Percentiles rank a stretch among this genome's conserved stretches.
These are phyloP conservation scores for Alternaria arborescens DNA, from an alignment of 2,329 filamentous ascomycete genomes.

Conservation along the genomic window DNA sequence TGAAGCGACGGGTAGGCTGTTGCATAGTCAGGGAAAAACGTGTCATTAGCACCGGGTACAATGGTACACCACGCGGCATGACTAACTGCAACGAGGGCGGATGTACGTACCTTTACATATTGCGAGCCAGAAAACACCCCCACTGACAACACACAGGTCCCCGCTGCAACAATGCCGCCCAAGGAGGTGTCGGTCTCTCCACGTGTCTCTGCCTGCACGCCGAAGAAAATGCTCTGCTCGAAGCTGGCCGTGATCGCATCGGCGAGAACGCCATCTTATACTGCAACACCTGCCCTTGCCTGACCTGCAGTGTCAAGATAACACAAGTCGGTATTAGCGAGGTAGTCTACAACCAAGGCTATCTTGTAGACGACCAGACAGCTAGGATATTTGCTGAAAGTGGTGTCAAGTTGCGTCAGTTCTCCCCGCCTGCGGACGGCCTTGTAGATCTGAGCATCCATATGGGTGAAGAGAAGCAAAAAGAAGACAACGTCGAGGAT, in stretches of 20 bases:
- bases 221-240: constrained; percentile 94
- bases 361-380: constrained; percentile 88
- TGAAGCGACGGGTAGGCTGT: constrained; percentile 96
- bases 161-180: constrained; percentile 80
- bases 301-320: constrained; percentile 99
- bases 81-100: constrained; percentile 93
- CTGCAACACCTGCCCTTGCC: constrained; percentile 94
- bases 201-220: constrained; percentile 98
- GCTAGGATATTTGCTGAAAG: constrained; percentile 84
- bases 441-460: constrained; percentile 42
- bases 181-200: constrained; percentile 75
- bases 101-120: constrained; percentile 65
- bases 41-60: constrained; percentile 96
- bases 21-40: constrained; percentile 86
- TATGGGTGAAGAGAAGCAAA: neutral
- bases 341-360: constrained; percentile 92
- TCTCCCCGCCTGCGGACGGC: constrained; percentile 66
- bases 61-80: constrained; percentile 91
- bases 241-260: constrained; percentile 91
- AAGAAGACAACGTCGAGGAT: constrained; percentile 21
- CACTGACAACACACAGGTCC: constrained; percentile 51
- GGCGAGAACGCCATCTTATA: constrained; percentile 84
- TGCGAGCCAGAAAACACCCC: neutral
- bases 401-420: constrained; percentile 86
- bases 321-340: constrained; percentile 94